Conservation (phyloP, 108 stramenopile species). For the Craspedostauros australis region DNA sequence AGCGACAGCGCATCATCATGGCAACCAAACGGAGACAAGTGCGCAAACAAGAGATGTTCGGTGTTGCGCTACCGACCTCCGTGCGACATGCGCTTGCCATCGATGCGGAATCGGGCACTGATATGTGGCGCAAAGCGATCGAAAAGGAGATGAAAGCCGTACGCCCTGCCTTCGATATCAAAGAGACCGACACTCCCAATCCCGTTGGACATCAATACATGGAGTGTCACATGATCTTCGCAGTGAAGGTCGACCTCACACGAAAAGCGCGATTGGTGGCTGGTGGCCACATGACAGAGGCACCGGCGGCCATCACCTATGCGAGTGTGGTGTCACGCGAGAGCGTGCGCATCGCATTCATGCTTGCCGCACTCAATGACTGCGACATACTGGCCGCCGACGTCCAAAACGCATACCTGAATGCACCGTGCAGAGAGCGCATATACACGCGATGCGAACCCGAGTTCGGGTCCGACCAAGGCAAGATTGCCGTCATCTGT, state of each 20-base stretch:
- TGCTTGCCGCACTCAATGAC: constrained; percentile 37
- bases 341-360: constrained; percentile 37
- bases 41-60: too few species aligned
- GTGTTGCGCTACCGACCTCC: too few species aligned
- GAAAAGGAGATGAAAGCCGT: too few species aligned
- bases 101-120: too few species aligned
- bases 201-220: constrained; percentile 2
- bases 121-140: too few species aligned
- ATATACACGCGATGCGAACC: constrained; percentile 20
- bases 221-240: constrained; percentile 32
- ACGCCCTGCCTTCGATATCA: too few species aligned
- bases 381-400: constrained; percentile 33
- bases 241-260: constrained; percentile 45
- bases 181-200: too few species aligned
- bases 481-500: constrained; percentile 3
- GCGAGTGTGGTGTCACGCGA: constrained; percentile 44
- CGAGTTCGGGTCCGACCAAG: constrained; percentile 28
- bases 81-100: too few species aligned
- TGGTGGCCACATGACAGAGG: constrained; percentile 19
- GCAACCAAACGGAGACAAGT: too few species aligned
- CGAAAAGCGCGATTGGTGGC: constrained; percentile 34
- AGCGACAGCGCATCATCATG: too few species aligned
- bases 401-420: constrained; percentile 39
- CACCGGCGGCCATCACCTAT: constrained; percentile 29
- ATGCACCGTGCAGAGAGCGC: constrained; percentile 24